Evolutionary conservation across 305 asterid species (phyloP).

Genomic region (Fraxinus sp.): DNA sequence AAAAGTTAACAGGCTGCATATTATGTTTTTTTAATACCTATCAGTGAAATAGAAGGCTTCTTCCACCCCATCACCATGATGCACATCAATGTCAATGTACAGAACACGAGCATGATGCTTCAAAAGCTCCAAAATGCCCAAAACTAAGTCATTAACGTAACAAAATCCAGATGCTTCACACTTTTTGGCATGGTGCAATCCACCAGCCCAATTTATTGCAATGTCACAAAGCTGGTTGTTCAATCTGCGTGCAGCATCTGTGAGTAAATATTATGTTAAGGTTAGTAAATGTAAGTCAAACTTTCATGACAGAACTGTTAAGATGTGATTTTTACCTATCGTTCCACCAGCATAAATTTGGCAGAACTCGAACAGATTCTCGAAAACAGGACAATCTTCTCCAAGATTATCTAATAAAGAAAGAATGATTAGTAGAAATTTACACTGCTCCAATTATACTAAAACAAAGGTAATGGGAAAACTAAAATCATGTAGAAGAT

Average conservation of each 20-base stretch:
- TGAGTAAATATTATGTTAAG: constrained; percentile 24
- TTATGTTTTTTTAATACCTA: constrained; percentile 46
- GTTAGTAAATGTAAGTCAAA: constrained; percentile 24
- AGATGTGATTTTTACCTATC: constrained; percentile 57
- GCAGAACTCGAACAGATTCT: constrained; percentile 91
- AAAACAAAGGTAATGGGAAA: constrained; percentile 1
- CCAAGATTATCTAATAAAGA: constrained; percentile 79
- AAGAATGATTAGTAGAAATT: constrained; percentile 15
- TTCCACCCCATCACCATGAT: constrained; percentile 99
- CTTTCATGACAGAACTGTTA: constrained; percentile 12
- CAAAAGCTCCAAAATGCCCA: constrained; percentile 95
- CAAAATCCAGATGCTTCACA: constrained; percentile 99
- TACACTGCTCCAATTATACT: not conserved
- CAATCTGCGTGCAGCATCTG: constrained; percentile 96
- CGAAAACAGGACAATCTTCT: constrained; percentile 97
- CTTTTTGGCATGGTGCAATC: constrained; percentile 98
- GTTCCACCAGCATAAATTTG: constrained; percentile 99
- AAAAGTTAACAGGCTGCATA: constrained; percentile 5
- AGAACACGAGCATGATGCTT: constrained; percentile 93
- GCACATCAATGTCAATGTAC: constrained; percentile 97
- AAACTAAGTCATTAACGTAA: constrained; percentile 88
- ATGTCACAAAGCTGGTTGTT: constrained; percentile 84
- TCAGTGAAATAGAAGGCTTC: constrained; percentile 97
- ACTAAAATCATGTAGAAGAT: constrained; percentile 1
- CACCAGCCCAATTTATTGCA: constrained; percentile 99